Evolutionary conservation across 2,329 filamentous ascomycete species (phyloP).

Genomic region (Venturia effusa): DNA sequence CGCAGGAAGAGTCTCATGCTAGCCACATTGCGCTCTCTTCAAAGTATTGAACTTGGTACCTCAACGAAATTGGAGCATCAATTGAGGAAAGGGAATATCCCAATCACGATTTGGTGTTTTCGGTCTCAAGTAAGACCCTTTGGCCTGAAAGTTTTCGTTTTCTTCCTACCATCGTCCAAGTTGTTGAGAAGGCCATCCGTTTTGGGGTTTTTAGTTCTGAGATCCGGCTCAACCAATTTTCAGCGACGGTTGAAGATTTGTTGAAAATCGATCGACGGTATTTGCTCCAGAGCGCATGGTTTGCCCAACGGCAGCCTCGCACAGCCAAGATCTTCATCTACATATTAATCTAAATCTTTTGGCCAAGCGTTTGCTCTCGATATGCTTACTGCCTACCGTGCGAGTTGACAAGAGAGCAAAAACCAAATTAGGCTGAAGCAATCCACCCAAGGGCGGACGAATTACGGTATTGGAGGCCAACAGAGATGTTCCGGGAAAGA

Average conservation of each 20-base stretch:
- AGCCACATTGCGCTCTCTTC: not conserved
- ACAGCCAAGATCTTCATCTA: not conserved
- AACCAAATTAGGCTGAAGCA: not conserved
- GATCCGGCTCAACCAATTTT: not conserved
- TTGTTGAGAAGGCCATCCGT: too few relatives aligned
- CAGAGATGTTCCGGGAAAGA: constrained; percentile 56
- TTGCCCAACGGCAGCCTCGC: not conserved
- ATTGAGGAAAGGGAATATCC: not conserved
- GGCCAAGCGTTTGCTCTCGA: not conserved
- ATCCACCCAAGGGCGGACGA: not conserved
- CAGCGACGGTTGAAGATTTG: not conserved
- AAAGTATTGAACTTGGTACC: not conserved
- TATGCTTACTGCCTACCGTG: not conserved
- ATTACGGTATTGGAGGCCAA: constrained; percentile 56
- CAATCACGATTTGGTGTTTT: not conserved
- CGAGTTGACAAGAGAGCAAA: not conserved
- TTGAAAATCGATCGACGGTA: not conserved
- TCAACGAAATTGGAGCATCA: not conserved
- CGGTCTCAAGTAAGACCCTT: not conserved
- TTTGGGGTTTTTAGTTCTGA: too few relatives aligned
- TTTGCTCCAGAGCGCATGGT: not conserved
- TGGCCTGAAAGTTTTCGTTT: too few relatives aligned
- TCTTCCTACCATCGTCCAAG: too few relatives aligned
- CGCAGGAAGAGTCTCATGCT: not conserved
- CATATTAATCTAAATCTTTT: too few relatives aligned